phyloP scores from a whole-genome alignment of 2,329 filamentous ascomycete genomes.

The Falciphora oryzae region DNA sequence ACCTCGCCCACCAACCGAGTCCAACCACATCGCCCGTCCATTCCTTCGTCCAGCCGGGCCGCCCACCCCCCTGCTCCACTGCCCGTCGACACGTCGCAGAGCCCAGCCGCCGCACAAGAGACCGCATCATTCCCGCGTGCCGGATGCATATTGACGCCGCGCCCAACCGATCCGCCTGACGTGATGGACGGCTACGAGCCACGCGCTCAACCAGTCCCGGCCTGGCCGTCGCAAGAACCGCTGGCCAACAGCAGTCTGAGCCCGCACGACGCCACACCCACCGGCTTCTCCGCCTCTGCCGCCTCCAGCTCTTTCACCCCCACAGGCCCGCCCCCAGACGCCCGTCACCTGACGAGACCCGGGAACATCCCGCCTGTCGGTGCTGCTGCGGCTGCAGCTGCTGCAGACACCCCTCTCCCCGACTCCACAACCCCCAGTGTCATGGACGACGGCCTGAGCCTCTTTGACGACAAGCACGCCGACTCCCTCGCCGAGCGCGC shows the following conservation, averaged over 20 bases:
- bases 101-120: conserved; percentile 3
- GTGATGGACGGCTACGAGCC: conserved; percentile 28
- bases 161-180: conserved; percentile 5
- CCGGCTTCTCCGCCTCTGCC: not conserved
- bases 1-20: too few species aligned
- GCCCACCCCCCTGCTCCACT: too few species aligned
- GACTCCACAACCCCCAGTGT: conserved; percentile 33
- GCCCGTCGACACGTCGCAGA: too few species aligned
- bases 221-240: conserved; percentile 11
- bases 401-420: conserved; percentile 11
- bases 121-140: not conserved
- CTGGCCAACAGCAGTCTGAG: conserved; percentile 15
- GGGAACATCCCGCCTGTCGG: conserved; percentile 22
- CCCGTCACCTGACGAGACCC: conserved; percentile 6
- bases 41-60: too few species aligned
- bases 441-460: conserved; percentile 30
- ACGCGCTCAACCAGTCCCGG: conserved; percentile 12
- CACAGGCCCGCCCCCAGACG: conserved; percentile 9
- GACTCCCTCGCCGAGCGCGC: conserved; percentile 49
- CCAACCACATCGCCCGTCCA: too few species aligned
- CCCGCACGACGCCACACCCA: conserved; percentile 3
- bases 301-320: conserved; percentile 13
- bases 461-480: conserved; percentile 30
- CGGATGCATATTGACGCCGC: conserved; percentile 8
- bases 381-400: conserved; percentile 17